Conservation (phyloP, 2,329 filamentous ascomycete species). For the Domatiomyces catenatus region DNA sequence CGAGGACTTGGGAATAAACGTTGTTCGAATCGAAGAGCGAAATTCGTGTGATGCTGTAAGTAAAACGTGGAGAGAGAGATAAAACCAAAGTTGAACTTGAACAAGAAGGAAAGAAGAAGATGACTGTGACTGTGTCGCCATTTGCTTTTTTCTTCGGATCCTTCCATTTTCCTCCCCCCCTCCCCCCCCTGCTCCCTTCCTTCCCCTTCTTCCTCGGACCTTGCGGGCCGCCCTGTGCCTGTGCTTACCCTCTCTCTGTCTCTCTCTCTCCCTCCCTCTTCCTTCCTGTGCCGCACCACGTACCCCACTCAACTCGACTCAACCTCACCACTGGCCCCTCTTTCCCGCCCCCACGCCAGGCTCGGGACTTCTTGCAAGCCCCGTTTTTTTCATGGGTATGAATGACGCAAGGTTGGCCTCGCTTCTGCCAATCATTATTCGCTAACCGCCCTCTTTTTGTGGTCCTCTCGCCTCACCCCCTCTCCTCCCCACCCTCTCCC, state of each 20-base stretch:
- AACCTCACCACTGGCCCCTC: no score
- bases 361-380: neutral
- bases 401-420: neutral
- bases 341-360: neutral
- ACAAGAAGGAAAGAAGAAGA: no score
- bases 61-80: neutral
- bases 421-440: neutral
- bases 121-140: neutral
- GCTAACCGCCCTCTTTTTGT: neutral
- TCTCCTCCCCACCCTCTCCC: no score
- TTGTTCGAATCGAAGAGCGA: neutral
- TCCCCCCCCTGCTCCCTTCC: no score
- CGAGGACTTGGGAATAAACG: no score
- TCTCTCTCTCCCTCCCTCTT: no score
- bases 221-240: neutral
- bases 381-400: neutral
- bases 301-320: no score
- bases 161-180: no score
- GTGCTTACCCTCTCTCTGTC: no score
- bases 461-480: no score
- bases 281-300: no score
- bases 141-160: neutral
- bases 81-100: no score
- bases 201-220: neutral
- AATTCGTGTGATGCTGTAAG: neutral